Conservation (phyloP, 2,329 filamentous ascomycete genomes). For the Teratosphaeria epicoccoides region DNA sequence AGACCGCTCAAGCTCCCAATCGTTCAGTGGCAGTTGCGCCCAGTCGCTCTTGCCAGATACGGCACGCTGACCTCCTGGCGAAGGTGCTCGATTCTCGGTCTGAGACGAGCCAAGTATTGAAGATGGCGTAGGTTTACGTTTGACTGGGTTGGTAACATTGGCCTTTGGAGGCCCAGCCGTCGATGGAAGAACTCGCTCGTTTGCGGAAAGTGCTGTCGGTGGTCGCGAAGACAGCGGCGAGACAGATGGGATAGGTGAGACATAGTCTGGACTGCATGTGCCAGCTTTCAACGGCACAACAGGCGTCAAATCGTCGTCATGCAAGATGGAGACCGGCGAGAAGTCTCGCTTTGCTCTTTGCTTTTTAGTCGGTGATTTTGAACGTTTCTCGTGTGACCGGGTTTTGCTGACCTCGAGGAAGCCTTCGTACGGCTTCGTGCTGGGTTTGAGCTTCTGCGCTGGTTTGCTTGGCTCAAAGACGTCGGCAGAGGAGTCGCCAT, state of each 20-base stretch:
- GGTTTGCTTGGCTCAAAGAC: conserved; percentile 8
- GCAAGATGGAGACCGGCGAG: conserved; percentile 14
- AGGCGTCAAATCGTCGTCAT: conserved; percentile 14
- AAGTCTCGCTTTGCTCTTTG: conserved; percentile 6
- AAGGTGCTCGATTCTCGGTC: conserved; percentile 14
- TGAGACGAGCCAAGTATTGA: conserved; percentile 4
- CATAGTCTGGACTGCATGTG: not conserved
- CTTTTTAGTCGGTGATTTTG: not conserved
- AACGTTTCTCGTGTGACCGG: conserved; percentile 7
- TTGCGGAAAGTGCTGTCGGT: conserved; percentile 3
- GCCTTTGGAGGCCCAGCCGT: not conserved
- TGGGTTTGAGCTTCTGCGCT: conserved; percentile 9
- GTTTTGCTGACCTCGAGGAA: conserved; percentile 9
- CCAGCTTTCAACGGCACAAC: conserved; percentile 3
- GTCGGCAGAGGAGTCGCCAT: conserved; percentile 13
- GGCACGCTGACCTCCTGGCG: conserved; percentile 4
- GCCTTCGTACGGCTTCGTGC: conserved; percentile 10
- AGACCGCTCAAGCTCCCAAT: not conserved
- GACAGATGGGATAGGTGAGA: conserved; percentile 17
- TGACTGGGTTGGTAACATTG: conserved; percentile 6
- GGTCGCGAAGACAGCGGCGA: conserved; percentile 11
- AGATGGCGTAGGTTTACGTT: conserved; percentile 20
- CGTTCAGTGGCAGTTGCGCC: conserved; percentile 2
- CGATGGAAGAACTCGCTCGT: conserved; percentile 1
- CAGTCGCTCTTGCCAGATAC: conserved; percentile 9